Evolutionary conservation across 2,329 filamentous ascomycete species (phyloP), one percentile per base, ranked within the genome.

Genomic region (Fusarium equiseti): DNA sequence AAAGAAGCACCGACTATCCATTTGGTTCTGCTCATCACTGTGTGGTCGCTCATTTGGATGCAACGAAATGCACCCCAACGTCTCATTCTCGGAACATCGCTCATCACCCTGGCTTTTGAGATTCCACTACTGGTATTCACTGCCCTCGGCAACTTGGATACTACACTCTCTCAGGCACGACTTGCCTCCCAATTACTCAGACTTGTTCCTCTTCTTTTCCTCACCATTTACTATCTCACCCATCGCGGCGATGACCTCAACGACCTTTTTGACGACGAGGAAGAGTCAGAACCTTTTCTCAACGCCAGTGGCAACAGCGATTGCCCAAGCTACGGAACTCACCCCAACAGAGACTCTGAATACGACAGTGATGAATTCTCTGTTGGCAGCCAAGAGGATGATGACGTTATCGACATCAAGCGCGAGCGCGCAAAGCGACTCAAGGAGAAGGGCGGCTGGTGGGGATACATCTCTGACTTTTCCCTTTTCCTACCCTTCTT

Each of bases 401-500:
- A 77, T 2, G 76, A 73, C 3, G 63, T 70, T 5, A 68, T 68
- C 8, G 63, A 70, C 11, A 73, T 78, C 24, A 79, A 78, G 45
- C 72, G 74, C n/a, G 43, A 68, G 5, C 74, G 76, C 3, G 72
- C 71, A 22, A 71, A 77, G 54, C 68, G 69, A 5, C 70, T 80
- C 38, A 60, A 75, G 15, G 67, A 78, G 8, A 70, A 70, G 2
- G 79, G 79, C 2, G 77, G 78, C 11, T 80, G 78, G 78, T 57
- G 66, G 50, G 76, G 70, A 11, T 80, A 80, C 24, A 59, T 80
- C 29, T 64, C 73, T 12, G 77, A 78, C 22, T 79, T 79, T 24
- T 65, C 68, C 18, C 71, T 79, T 22, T 79, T 80, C 13, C 18
- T 77, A 0, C 79, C 79, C 1, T 76, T 75, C 45, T 52, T 81